Evolutionary conservation across 441 rosid species (phyloP).

Genomic region (Hura crepitans): DNA sequence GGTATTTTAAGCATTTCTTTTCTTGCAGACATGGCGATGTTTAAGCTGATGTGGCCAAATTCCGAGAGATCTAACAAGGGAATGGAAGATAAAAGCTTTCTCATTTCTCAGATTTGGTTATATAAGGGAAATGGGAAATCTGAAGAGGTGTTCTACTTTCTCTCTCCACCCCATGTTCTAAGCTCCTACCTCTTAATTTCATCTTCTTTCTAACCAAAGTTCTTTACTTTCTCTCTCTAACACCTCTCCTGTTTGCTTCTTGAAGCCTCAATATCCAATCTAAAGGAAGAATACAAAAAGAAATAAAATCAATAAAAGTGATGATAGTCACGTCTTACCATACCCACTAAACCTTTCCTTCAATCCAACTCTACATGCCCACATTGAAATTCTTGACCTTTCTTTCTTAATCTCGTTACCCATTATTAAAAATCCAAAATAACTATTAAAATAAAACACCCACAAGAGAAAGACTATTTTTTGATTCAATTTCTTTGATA

Average conservation of each 20-base stretch:
- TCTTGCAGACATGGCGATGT: background rate
- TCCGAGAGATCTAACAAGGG: background rate
- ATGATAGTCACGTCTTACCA: constrained; percentile 68
- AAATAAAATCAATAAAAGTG: constrained; percentile 28
- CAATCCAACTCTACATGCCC: constrained; percentile 74
- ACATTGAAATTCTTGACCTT: constrained; percentile 15
- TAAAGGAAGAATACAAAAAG: background rate
- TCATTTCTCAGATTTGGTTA: background rate
- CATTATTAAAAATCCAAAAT: background rate
- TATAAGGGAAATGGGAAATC: background rate
- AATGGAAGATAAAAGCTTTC: background rate
- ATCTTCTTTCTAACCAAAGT: constrained; percentile 15
- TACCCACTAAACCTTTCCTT: constrained; percentile 54
- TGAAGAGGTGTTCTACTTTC: background rate
- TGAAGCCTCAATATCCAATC: constrained; percentile 30
- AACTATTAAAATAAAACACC: constrained; percentile 18
- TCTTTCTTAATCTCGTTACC: constrained; percentile 6
- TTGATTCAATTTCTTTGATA: constrained; percentile 34
- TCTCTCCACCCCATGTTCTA: background rate
- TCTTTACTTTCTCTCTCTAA: constrained; percentile 9
- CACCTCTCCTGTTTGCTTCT: constrained; percentile 33
- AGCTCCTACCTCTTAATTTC: constrained; percentile 15
- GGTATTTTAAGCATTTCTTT: background rate
- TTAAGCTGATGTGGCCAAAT: background rate
- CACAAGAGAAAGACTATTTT: constrained; percentile 33